Conservation (phyloP, 179 eudicot genomes). For the Spinacia oleracea region DNA sequence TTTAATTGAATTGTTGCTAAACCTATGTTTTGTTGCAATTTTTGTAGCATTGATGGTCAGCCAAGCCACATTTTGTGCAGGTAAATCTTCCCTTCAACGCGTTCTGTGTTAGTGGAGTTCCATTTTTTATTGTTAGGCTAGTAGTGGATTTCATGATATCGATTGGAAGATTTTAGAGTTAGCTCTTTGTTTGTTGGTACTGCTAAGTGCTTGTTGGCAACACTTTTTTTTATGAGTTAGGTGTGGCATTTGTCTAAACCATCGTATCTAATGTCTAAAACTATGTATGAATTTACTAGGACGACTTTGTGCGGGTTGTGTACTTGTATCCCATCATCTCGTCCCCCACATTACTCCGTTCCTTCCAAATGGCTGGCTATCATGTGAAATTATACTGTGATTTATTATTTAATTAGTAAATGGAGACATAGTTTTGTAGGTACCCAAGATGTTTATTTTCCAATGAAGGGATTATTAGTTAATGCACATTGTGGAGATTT, state of each 20-base stretch:
- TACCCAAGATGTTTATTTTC: background rate
- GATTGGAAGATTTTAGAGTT: background rate
- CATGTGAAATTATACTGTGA: background rate
- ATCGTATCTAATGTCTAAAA: too few species aligned
- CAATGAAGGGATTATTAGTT: background rate
- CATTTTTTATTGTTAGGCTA: background rate
- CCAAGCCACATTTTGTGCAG: slow-evolving; percentile 69
- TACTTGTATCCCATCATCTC: background rate
- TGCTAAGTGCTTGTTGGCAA: background rate
- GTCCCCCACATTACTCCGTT: too few species aligned
- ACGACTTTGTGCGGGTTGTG: background rate
- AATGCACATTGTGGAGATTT: background rate
- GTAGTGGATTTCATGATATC: background rate
- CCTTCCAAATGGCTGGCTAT: background rate
- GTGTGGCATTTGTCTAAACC: background rate
- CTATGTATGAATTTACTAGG: background rate
- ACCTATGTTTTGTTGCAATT: slow-evolving; percentile 3
- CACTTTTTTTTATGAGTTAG: background rate
- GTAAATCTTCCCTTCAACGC: slow-evolving; percentile 37
- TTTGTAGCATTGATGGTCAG: slow-evolving; percentile 62
- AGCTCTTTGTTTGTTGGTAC: background rate
- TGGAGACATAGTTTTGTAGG: background rate
- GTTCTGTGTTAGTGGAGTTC: background rate
- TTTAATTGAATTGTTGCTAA: background rate
- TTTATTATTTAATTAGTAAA: background rate